Conservation (phyloP, 2,329 filamentous ascomycete genomes). For the Fusarium proliferatum region DNA sequence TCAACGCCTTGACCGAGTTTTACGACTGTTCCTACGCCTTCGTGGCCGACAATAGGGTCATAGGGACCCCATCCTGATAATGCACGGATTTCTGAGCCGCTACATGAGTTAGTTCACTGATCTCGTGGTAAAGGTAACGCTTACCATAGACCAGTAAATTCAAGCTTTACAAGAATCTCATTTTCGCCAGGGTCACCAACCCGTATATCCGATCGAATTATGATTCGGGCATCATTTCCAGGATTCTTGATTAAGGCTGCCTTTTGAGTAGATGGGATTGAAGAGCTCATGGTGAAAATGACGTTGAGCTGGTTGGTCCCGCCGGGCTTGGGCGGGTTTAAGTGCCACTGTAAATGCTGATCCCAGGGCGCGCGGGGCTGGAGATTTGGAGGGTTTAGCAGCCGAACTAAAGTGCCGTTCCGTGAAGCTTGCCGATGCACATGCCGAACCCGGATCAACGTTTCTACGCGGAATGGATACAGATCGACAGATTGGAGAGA, state of each 20-base stretch:
- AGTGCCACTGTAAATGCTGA: neutral
- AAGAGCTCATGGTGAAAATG: slow-evolving; percentile 2
- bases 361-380: neutral
- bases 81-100: slow-evolving; percentile 48
- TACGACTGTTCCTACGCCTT: slow-evolving; percentile 47
- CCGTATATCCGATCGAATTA: slow-evolving; percentile 3
- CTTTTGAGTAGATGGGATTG: slow-evolving; percentile 7
- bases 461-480: neutral
- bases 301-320: neutral
- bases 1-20: slow-evolving; percentile 46
- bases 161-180: slow-evolving; percentile 34
- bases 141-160: slow-evolving; percentile 40
- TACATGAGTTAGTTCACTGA: neutral
- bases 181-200: neutral
- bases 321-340: neutral
- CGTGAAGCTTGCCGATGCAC: slow-evolving; percentile 10
- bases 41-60: slow-evolving; percentile 44
- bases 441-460: neutral
- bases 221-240: slow-evolving; percentile 9
- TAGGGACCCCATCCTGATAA: slow-evolving; percentile 46
- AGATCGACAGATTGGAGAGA: fast-evolving
- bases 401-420: slow-evolving; percentile 16
- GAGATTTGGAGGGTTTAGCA: neutral
- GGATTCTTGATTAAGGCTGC: slow-evolving; percentile 33
- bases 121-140: fast-evolving